Base-by-base conservation (phyloP, 768 basidiomycete species). In the Panellus pusillus region DNA sequence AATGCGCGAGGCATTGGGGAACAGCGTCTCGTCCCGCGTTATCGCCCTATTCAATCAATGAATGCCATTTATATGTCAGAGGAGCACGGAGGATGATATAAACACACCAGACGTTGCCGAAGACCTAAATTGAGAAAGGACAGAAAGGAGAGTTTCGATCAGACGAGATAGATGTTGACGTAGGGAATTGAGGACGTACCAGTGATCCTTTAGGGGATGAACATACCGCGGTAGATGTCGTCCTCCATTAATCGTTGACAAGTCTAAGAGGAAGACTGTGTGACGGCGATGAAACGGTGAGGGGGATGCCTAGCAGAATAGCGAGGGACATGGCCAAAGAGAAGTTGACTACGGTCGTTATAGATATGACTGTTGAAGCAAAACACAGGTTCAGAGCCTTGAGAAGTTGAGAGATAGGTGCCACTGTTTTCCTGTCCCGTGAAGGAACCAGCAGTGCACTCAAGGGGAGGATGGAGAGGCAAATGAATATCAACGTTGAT, bases 311-410 rank as follows among this genome's bases (percentile, higher is more conserved):
- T 15, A 93, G 76, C 9, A 81, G 62, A 24, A 88, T 66, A 0
- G 89, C 82, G 15, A 96, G 76, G 18, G 78, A 66, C 18, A 87
- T 83, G 0, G 95, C 91, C 17, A 98, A 84, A 8, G 91, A 93
- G 70, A 96, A 96, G 69, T 98, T 97, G 67, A 97, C 83, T 54
- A 97, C 86, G 14, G 92, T 87, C 27, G 84, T 85, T 35, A 91
- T 83, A 12, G 81, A 93, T 57, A 97, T 88, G 45, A 93, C 79
- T 1, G 90, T 88, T 3, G 96, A 96, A 19, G 91, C 82, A 42
- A 90, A 70, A 67, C 94, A 91, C 24, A 95, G 81, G 61, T 88
- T 89, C 55, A 92, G 73, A 0, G 88, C 75, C 60, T 90, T 86
- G 38, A 95, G 72, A 15, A 89, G 70, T 15, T 70, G 64, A 15